Evolutionary conservation across 2,329 filamentous ascomycete species (phyloP).

Genomic region (Huntiella savannae): DNA sequence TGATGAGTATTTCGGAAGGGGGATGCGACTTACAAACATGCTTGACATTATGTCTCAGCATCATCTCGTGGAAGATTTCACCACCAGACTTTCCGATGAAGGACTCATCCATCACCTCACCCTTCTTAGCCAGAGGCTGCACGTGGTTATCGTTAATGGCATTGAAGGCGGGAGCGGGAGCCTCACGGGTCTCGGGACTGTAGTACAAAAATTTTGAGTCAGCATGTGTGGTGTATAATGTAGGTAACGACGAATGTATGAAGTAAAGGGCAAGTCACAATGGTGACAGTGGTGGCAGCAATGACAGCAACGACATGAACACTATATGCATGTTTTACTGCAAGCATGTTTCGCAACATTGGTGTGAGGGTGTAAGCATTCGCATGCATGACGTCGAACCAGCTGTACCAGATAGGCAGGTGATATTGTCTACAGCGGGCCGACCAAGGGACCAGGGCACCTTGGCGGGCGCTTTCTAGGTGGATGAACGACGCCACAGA

Average conservation of each 20-base stretch:
- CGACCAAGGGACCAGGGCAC: background rate
- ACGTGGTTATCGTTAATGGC: slow-evolving; percentile 37
- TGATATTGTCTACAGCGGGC: slow-evolving; percentile 1
- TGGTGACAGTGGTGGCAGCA: no score
- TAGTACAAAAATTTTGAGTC: slow-evolving; percentile 16
- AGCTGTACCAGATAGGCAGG: slow-evolving; percentile 2
- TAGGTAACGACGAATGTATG: background rate
- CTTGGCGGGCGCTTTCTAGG: no score
- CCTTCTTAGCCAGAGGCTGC: slow-evolving; percentile 43
- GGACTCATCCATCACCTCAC: slow-evolving; percentile 57
- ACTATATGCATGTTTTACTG: no score
- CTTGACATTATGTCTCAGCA: slow-evolving; percentile 80
- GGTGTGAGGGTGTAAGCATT: background rate
- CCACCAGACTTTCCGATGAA: slow-evolving; percentile 92
- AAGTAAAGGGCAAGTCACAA: background rate
- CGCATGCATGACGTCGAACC: no score
- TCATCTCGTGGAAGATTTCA: slow-evolving; percentile 98
- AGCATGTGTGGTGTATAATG: background rate
- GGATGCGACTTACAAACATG: slow-evolving; percentile 59
- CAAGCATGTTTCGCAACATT: background rate
- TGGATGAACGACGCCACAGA: no score
- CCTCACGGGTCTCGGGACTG: slow-evolving; percentile 30
- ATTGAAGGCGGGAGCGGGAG: slow-evolving; percentile 45
- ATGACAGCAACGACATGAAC: no score
- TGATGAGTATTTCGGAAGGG: no score